phyloP scores from a whole-genome alignment of 805 yeast genomes.

The Nakazawaea ishiwadae region DNA sequence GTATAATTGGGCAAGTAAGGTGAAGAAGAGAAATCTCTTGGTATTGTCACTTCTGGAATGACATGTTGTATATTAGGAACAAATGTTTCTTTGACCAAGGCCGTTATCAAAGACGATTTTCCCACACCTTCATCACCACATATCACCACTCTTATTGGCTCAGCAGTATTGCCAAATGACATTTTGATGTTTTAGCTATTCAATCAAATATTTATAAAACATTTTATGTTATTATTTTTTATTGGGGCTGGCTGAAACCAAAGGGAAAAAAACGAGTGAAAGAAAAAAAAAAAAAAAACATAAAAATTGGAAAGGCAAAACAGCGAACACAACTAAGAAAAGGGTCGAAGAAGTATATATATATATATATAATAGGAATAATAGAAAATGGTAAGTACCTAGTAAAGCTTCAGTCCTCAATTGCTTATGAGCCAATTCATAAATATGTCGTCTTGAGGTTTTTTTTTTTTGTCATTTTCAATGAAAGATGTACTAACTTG shows the following conservation, averaged over 20 bases:
- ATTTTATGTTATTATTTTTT: too few species aligned
- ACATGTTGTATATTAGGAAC: slow-evolving; percentile 74
- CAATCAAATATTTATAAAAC: too few species aligned
- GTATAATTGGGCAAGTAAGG: slow-evolving; percentile 61
- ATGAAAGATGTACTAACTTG: slow-evolving; percentile 2
- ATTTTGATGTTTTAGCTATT: not conserved
- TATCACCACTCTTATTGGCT: slow-evolving; percentile 72
- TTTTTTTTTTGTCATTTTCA: not conserved
- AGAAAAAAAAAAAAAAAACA: not conserved
- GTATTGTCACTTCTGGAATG: slow-evolving; percentile 80
- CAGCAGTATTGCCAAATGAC: slow-evolving; percentile 20
- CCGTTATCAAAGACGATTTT: slow-evolving; percentile 71
- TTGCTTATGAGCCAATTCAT: too few species aligned
- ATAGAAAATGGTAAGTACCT: not conserved
- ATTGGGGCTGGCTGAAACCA: too few species aligned
- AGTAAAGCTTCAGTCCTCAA: too few species aligned
- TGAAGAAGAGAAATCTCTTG: slow-evolving; percentile 60
- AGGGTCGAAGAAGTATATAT: not conserved
- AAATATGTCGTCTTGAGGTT: not conserved
- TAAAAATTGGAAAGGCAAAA: not conserved
- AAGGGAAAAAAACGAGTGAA: not conserved
- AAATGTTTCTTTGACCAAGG: slow-evolving; percentile 77
- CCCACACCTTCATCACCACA: slow-evolving; percentile 96
- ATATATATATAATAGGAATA: too few species aligned
- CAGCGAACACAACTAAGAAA: not conserved